Evolutionary conservation across 805 yeast genomes (phyloP).

Genomic region (Zygosaccharomyces siamensis): DNA sequence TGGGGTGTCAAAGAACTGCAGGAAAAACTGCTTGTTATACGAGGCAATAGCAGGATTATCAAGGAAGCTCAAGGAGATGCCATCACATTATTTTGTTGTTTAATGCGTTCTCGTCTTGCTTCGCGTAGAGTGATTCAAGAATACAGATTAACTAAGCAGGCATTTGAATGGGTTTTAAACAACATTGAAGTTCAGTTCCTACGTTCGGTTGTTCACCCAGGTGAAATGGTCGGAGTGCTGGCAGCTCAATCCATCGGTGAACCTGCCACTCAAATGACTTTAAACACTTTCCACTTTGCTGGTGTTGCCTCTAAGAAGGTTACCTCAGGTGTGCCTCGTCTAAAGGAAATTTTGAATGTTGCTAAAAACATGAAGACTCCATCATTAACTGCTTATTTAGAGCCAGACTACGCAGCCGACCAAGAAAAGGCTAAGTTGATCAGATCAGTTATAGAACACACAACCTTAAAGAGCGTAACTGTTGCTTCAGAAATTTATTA

Average conservation of each 20-base stretch:
- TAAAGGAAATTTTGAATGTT: conserved; percentile 95
- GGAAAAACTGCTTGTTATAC: conserved; percentile 63
- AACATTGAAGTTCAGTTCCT: conserved; percentile 92
- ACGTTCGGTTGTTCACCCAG: conserved; percentile 87
- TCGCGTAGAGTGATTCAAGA: conserved; percentile 89
- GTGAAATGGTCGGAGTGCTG: conserved; percentile 97
- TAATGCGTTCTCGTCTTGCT: conserved; percentile 88
- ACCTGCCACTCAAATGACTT: conserved; percentile 97
- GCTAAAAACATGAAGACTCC: conserved; percentile 99
- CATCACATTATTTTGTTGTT: conserved; percentile 80
- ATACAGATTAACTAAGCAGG: conserved; percentile 72
- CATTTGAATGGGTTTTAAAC: conserved; percentile 95
- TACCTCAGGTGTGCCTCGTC: conserved; percentile 95
- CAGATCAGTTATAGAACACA: conserved; percentile 96
- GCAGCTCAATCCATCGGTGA: conserved; percentile 98
- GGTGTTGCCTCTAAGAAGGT: conserved; percentile 97
- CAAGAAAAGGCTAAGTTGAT: conserved; percentile 92
- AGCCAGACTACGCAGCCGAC: conserved; percentile 74
- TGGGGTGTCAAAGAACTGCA: conserved; percentile 64
- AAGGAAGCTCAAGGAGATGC: conserved; percentile 92
- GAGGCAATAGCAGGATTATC: conserved; percentile 72
- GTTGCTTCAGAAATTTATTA: conserved; percentile 96
- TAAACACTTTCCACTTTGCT: conserved; percentile 96
- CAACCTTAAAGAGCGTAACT: conserved; percentile 89
- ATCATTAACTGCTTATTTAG: conserved; percentile 90